Percentiles rank a stretch among this genome's conserved stretches.
Evolutionary conservation across 352 stramenopile species (phyloP).

Genomic region (Phytophthora citricola): DNA sequence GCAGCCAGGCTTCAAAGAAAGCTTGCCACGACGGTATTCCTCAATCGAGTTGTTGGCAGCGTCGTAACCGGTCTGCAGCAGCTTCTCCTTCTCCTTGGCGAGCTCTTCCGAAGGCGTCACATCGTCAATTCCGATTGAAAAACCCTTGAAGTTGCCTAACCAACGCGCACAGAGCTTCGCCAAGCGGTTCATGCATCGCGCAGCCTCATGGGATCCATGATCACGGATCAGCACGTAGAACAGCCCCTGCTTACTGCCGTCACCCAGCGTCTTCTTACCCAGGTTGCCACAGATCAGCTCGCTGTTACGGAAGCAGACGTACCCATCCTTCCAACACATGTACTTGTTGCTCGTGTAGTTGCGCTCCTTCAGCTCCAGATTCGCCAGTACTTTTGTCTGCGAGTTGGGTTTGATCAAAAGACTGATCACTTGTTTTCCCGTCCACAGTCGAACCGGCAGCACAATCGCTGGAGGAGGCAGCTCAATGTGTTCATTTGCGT

Average conservation of each 20-base stretch:
- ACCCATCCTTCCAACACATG: conserved; percentile 99
- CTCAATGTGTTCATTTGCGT: conserved; percentile 96
- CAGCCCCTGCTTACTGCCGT: conserved; percentile 98
- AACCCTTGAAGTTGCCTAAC: conserved; percentile 96
- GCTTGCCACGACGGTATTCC: conserved; percentile 94
- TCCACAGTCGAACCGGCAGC: conserved; percentile 93
- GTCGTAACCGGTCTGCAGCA: conserved; percentile 91
- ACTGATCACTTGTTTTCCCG: conserved; percentile 97
- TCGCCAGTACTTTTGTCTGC: conserved; percentile 80
- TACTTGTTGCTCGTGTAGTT: conserved; percentile 96
- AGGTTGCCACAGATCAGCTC: conserved; percentile 98
- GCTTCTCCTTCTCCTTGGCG: conserved; percentile 93
- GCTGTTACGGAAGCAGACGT: conserved; percentile 96
- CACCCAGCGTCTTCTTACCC: conserved; percentile 98
- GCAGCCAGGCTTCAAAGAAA: conserved; percentile 97
- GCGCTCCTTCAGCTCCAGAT: conserved; percentile 94
- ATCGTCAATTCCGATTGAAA: conserved; percentile 99
- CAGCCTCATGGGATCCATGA: conserved; percentile 92
- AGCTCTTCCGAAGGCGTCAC: conserved; percentile 97
- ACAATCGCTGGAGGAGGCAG: conserved; percentile 79
- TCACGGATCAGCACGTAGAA: conserved; percentile 99
- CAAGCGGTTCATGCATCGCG: conserved; percentile 98
- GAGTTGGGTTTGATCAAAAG: conserved; percentile 91
- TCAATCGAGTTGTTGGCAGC: conserved; percentile 92
- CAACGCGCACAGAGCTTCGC: conserved; percentile 98